Conservation (phyloP, 805 yeast genomes). For the Diddensiella santjacobensis region DNA sequence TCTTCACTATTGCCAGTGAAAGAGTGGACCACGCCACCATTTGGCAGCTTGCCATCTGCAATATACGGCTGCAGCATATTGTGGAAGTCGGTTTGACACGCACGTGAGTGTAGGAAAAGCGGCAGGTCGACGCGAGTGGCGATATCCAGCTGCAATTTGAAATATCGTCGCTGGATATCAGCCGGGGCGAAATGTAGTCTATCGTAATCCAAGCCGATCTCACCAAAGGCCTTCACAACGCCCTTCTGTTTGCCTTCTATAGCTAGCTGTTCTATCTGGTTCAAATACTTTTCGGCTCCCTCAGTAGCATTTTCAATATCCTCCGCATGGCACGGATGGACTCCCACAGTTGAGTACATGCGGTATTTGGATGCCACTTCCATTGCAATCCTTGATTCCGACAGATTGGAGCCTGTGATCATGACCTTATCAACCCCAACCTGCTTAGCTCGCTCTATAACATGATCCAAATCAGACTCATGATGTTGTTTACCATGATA, state of each 20-base stretch:
- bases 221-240: conserved; percentile 81
- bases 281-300: conserved; percentile 39
- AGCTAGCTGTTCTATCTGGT: conserved; percentile 48
- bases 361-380: conserved; percentile 44
- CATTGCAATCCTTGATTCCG: conserved; percentile 62
- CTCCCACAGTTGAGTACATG: conserved; percentile 77
- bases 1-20: conserved; percentile 82
- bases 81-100: conserved; percentile 76
- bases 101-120: conserved; percentile 85
- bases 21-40: conserved; percentile 87
- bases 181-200: conserved; percentile 71
- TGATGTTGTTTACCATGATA: conserved; percentile 73
- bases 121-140: conserved; percentile 59
- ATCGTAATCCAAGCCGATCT: conserved; percentile 93
- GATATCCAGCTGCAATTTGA: conserved; percentile 66
- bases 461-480: conserved; percentile 57
- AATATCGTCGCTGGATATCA: conserved; percentile 63
- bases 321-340: conserved; percentile 86
- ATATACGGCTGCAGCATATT: conserved; percentile 60
- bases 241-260: conserved; percentile 45
- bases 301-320: conserved; percentile 43
- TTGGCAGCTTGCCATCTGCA: conserved; percentile 33
- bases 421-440: conserved; percentile 67
- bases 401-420: conserved; percentile 76
- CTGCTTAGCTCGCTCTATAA: conserved; percentile 61